These are phyloP conservation scores for Ammopiptanthus mongolicus DNA, from an alignment of 306 rosid genomes.

Conservation along the genomic window DNA sequence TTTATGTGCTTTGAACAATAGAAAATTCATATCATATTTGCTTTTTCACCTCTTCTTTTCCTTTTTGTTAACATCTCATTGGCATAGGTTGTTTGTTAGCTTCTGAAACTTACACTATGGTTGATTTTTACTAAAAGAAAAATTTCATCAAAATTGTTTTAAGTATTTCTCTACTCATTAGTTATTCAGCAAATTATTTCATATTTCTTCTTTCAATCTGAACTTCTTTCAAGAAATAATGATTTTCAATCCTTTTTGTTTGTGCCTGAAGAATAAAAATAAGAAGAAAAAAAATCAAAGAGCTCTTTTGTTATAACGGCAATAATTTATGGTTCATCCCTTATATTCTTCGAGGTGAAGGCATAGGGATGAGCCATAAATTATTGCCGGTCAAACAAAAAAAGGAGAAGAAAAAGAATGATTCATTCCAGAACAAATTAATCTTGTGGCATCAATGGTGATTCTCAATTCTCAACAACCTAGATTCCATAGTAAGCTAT, in stretches of 20 bases:
- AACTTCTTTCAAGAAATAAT: neutral
- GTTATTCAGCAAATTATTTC: neutral
- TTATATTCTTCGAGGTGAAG: neutral
- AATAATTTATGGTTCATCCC: neutral
- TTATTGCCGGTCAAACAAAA: too few relatives aligned
- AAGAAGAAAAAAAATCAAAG: neutral
- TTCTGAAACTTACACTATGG: neutral
- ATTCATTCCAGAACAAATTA: neutral
- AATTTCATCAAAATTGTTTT: neutral
- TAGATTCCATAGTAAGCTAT: neutral
- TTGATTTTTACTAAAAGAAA: neutral
- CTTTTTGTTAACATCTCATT: neutral
- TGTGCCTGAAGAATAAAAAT: neutral
- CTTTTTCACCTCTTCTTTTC: neutral
- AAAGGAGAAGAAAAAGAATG: neutral
- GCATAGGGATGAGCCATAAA: too few relatives aligned
- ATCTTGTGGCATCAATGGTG: neutral
- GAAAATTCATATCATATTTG: neutral
- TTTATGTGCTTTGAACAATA: neutral
- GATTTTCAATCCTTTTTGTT: neutral
- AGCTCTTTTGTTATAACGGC: neutral
- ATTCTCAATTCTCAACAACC: neutral
- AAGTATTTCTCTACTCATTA: neutral
- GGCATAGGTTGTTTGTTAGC: neutral
- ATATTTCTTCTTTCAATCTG: slow-evolving; percentile 1